These are phyloP conservation scores for Elsinoe australis DNA, from an alignment of 2,329 filamentous ascomycete species.

Conservation along the genomic window DNA sequence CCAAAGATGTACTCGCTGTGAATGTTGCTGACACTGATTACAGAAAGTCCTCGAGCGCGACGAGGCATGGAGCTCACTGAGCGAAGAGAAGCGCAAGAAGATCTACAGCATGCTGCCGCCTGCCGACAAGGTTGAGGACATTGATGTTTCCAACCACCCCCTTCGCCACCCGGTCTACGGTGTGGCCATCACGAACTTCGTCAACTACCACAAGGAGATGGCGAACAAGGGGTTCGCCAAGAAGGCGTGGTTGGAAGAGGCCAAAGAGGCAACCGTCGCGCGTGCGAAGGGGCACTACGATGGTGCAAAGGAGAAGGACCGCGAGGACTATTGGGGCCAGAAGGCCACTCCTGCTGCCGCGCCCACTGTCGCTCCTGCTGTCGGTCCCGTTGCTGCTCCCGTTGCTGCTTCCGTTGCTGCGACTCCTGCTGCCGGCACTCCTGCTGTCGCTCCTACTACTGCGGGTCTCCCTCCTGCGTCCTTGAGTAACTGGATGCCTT, in stretches of 20 bases:
- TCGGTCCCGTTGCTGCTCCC: too few relatives aligned
- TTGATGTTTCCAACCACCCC: slow-evolving; percentile 35
- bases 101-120: slow-evolving; percentile 28
- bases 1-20: too few relatives aligned
- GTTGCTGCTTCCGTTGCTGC: too few relatives aligned
- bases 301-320: slow-evolving; percentile 46
- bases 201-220: slow-evolving; percentile 51
- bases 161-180: slow-evolving; percentile 38
- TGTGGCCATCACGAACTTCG: slow-evolving; percentile 44
- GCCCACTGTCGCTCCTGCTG: too few relatives aligned
- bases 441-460: too few relatives aligned
- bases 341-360: slow-evolving; percentile 41
- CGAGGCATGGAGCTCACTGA: slow-evolving; percentile 27
- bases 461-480: too few relatives aligned
- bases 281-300: slow-evolving; percentile 51
- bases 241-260: too few relatives aligned
- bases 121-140: slow-evolving; percentile 22
- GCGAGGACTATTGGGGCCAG: slow-evolving; percentile 52
- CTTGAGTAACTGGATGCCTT: too few relatives aligned
- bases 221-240: slow-evolving; percentile 47
- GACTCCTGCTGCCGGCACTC: too few relatives aligned
- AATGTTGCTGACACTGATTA: slow-evolving; percentile 13
- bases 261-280: slow-evolving; percentile 45
- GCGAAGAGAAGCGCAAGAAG: slow-evolving; percentile 21
- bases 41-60: slow-evolving; percentile 28